These are phyloP conservation scores for Didymella lethalis DNA, from an alignment of 2,329 filamentous ascomycete genomes.

Conservation along the genomic window DNA sequence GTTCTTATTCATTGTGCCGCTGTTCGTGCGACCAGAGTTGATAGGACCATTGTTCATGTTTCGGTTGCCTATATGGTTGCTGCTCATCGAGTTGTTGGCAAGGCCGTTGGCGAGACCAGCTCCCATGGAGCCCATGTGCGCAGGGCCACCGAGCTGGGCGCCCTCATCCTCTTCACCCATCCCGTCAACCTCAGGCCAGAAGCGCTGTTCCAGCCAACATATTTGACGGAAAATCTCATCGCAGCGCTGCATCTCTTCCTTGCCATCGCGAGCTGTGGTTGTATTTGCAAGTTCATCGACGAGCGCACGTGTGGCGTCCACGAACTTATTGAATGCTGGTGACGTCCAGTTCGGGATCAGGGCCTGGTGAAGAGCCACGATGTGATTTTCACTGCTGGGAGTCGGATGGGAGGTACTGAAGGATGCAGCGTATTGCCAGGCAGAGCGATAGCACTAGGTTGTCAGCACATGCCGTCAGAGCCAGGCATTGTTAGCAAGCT, in stretches of 20 bases:
- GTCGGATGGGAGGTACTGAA: conserved; percentile 53
- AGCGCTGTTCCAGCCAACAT: conserved; percentile 58
- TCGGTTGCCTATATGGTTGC: conserved; percentile 10
- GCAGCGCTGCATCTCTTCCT: conserved; percentile 57
- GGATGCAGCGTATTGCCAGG: conserved; percentile 58
- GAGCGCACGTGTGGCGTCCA: conserved; percentile 57
- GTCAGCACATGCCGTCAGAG: conserved; percentile 16
- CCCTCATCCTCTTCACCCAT: conserved; percentile 57
- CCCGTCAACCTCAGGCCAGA: conserved; percentile 60
- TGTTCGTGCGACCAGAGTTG: conserved; percentile 25
- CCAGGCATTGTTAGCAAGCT: conserved; percentile 19
- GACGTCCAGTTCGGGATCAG: conserved; percentile 62
- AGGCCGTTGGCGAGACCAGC: conserved; percentile 32
- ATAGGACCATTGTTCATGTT: conserved; percentile 24
- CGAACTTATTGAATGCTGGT: conserved; percentile 58
- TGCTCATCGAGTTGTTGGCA: conserved; percentile 29
- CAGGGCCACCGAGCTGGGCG: conserved; percentile 32
- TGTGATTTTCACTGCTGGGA: conserved; percentile 53
- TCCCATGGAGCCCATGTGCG: conserved; percentile 29
- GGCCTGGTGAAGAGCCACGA: conserved; percentile 58
- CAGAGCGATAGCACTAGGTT: conserved; percentile 55
- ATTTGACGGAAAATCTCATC: conserved; percentile 59
- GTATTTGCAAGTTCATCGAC: conserved; percentile 60
- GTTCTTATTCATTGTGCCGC: conserved; percentile 23
- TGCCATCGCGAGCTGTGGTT: conserved; percentile 56